Percentiles rank a stretch among this genome's conserved stretches.
Conservation (phyloP, 2,329 filamentous ascomycete species). For the Lecanosticta acicola region DNA sequence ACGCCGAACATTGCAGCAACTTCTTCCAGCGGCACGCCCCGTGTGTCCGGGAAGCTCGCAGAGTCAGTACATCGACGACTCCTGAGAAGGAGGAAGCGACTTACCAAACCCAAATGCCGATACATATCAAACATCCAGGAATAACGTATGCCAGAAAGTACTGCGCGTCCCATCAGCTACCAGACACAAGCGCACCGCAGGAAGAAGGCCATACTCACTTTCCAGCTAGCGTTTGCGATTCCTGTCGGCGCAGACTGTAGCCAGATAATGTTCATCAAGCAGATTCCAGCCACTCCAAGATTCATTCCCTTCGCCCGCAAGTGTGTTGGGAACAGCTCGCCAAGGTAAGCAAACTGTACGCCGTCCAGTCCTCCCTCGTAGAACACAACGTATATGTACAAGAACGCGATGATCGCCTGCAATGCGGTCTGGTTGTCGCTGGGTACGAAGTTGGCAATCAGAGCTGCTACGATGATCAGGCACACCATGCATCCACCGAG, state of each 20-base stretch:
- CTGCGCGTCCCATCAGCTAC: background rate
- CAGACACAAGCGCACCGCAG: background rate
- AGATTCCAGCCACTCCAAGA: constrained; percentile 4
- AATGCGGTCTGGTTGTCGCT: constrained; percentile 7
- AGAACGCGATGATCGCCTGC: constrained; percentile 6
- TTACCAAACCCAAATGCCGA: constrained; percentile 5
- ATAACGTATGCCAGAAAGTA: constrained; percentile 8
- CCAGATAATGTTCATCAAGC: constrained; percentile 5
- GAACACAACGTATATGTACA: constrained; percentile 11
- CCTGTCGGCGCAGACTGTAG: constrained; percentile 3
- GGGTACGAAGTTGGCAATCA: constrained; percentile 8
- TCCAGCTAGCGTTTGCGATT: constrained; percentile 6
- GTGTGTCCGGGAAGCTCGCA: constrained; percentile 6
- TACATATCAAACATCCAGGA: constrained; percentile 1
- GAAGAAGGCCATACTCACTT: constrained; percentile 2
- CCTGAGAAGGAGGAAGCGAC: background rate
- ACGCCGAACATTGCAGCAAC: constrained; percentile 7
- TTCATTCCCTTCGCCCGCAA: constrained; percentile 19
- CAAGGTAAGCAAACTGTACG: constrained; percentile 10
- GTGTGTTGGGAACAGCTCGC: constrained; percentile 17
- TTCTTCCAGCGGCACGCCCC: constrained; percentile 6
- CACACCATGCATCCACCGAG: constrained; percentile 8
- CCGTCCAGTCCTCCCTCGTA: constrained; percentile 9
- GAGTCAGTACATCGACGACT: too few species aligned
- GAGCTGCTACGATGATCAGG: constrained; percentile 11